Base-by-base conservation (phyloP, 495 filamentous ascomycete genomes). In the Astrothelium subdiscretum region DNA sequence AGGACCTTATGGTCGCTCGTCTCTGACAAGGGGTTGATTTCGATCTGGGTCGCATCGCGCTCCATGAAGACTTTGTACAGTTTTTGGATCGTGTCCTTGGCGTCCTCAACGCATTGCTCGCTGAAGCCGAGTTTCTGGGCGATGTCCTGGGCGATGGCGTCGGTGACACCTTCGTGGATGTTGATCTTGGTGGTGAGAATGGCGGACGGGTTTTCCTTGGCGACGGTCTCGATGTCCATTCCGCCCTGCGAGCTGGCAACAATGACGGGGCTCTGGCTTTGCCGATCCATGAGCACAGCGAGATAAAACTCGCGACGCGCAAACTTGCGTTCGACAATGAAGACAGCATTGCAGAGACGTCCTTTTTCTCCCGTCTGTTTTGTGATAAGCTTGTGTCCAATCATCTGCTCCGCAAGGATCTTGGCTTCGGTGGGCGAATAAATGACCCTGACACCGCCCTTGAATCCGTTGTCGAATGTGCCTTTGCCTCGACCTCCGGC, bases 291-390 rank as follows among this genome's bases (percentile, higher is more conserved):
- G 66, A 98, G 84, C 65, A 98, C 84, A 68, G 94, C 94, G 22
- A 98, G 86, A 80, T 98, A 98, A 84, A 97, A 98, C 79, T 98
- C 94, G 70, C 95, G 87, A 64, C 94, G 91, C 68, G 94, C 94
- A 70, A 97, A 98, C 81, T 98, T 98, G 81, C 94, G 91, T 82
- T 98, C 94, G 78, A 91, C 94, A 74, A 98, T 97, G 79, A 94
- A 97, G 69, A 98, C 94, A 61, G 90, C 80, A 76, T 91, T 96
- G 80, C 94, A 98, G 71, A 91, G 81, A 73, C 92, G 90, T 72
- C 94, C 94, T 64, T 74, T 79, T 63, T 91, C 88, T 72, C 94
- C 94, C 59, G 95, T 98, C 80, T 98, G 94, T 84, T 98, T 98
- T 75, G 94, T 98, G 77, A 98, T 86, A 77, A 98, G 91, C 78